Conservation (phyloP, 2,329 filamentous ascomycete genomes). For the Meredithiella fracta region DNA sequence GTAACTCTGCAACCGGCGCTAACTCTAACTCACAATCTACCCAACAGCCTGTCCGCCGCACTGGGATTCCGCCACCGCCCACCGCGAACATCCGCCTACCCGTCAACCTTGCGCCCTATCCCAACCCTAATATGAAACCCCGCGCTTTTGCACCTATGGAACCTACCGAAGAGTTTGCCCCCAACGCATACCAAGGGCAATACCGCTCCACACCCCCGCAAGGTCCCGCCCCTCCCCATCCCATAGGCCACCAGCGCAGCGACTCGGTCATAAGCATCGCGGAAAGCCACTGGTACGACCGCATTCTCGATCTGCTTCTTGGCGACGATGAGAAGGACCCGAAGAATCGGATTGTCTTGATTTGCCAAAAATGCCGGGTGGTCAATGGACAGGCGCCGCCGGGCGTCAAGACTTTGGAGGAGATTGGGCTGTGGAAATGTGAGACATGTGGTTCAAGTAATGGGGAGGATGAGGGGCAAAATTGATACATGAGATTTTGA, state of each 20-base stretch:
- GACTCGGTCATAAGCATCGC: constrained; percentile 9
- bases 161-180: constrained; percentile 47
- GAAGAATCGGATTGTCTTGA: constrained; percentile 77
- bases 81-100: constrained; percentile 44
- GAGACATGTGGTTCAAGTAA: constrained; percentile 71
- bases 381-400: constrained; percentile 95
- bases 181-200: constrained; percentile 44
- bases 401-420: constrained; percentile 57
- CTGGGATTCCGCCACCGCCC: constrained; percentile 31
- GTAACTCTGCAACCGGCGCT: not conserved
- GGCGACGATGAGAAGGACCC: constrained; percentile 88
- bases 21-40: not conserved
- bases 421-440: constrained; percentile 78
- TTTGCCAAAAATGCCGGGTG: constrained; percentile 66
- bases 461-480: constrained; percentile 62
- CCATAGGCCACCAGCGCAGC: not conserved
- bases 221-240: not conserved
- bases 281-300: constrained; percentile 74
- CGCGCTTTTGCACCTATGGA: constrained; percentile 31
- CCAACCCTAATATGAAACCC: constrained; percentile 17
- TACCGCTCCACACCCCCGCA: too few relatives aligned
- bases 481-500: constrained; percentile 50
- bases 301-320: constrained; percentile 76
- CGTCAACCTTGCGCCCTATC: constrained; percentile 18
- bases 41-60: not conserved